A percentile compares a stretch with the other conserved stretches of the same genome.
These are phyloP conservation scores for Flaveria floridana DNA, from an alignment of 140 eudicot species.

Conservation along the genomic window DNA sequence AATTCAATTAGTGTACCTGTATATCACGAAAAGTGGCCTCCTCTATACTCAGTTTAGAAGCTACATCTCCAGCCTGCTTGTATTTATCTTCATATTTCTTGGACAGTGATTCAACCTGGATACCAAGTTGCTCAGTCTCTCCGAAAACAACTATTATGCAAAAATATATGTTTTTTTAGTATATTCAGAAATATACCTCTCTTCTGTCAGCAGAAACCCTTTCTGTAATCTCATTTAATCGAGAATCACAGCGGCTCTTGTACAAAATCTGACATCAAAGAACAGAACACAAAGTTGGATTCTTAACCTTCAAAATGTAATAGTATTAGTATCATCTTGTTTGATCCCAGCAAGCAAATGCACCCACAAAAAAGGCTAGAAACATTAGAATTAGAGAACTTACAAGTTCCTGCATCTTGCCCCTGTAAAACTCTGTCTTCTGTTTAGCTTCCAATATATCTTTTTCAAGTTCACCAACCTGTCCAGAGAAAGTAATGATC, in stretches of 20 bases:
- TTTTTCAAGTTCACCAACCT: slow-evolving; percentile 90
- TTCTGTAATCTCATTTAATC: slow-evolving; percentile 82
- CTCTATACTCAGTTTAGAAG: slow-evolving; percentile 78
- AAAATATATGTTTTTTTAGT: neutral
- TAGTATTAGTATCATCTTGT: neutral
- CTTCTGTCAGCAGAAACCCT: slow-evolving; percentile 67
- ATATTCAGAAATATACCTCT: slow-evolving; percentile 55
- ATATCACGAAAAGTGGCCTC: slow-evolving; percentile 98
- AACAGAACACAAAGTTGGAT: slow-evolving; percentile 15
- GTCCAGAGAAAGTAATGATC: slow-evolving; percentile 12
- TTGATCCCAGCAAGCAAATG: slow-evolving; percentile 9
- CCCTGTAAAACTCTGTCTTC: slow-evolving; percentile 71
- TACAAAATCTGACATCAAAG: slow-evolving; percentile 64
- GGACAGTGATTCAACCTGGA: slow-evolving; percentile 75
- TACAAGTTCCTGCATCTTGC: slow-evolving; percentile 98
- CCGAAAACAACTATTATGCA: slow-evolving; percentile 23
- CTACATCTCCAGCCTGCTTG: slow-evolving; percentile 94
- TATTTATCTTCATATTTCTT: slow-evolving; percentile 93
- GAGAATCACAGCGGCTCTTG: slow-evolving; percentile 87
- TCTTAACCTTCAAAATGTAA: neutral
- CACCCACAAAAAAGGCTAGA: neutral
- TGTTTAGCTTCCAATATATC: slow-evolving; percentile 80
- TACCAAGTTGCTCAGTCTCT: slow-evolving; percentile 28
- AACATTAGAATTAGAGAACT: slow-evolving; percentile 33
- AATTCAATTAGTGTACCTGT: slow-evolving; percentile 51